These are phyloP conservation scores for Cladosporium sp. DNA, from an alignment of 2,329 filamentous ascomycete genomes.

Conservation along the genomic window DNA sequence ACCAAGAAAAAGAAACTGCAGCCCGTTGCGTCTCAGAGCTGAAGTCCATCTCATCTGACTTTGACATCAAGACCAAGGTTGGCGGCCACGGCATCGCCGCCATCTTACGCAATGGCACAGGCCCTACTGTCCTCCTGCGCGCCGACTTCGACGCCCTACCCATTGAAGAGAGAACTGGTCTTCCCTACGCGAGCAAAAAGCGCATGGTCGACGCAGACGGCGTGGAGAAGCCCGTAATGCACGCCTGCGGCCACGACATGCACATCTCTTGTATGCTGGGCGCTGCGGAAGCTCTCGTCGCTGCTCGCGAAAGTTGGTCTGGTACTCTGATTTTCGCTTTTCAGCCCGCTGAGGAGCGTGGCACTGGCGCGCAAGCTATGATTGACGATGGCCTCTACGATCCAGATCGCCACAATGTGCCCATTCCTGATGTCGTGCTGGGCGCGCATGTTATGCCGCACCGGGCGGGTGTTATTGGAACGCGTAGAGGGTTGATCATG, in stretches of 20 bases:
- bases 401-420: constrained; percentile 37
- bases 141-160: constrained; percentile 62
- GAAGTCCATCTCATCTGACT: constrained; percentile 28
- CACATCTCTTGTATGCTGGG: constrained; percentile 58
- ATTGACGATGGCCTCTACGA: constrained; percentile 56
- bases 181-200: constrained; percentile 52
- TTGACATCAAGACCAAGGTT: constrained; percentile 48
- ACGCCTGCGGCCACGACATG: constrained; percentile 66
- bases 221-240: constrained; percentile 56
- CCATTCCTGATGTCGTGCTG: constrained; percentile 53
- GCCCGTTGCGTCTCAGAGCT: constrained; percentile 44
- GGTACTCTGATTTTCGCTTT: constrained; percentile 63
- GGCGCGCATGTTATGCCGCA: constrained; percentile 55
- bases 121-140: constrained; percentile 54
- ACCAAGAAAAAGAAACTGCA: constrained; percentile 53
- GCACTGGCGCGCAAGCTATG: constrained; percentile 60
- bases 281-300: constrained; percentile 48
- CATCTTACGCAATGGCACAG: constrained; percentile 52
- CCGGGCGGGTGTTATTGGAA: constrained; percentile 38
- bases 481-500: constrained; percentile 39
- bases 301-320: constrained; percentile 47
- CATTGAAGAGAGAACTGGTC: constrained; percentile 51
- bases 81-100: constrained; percentile 58
- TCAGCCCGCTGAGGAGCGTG: constrained; percentile 64
- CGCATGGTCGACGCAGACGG: constrained; percentile 45